Conservation (phyloP, 306 rosid genomes). For the Sindora glabra region DNA sequence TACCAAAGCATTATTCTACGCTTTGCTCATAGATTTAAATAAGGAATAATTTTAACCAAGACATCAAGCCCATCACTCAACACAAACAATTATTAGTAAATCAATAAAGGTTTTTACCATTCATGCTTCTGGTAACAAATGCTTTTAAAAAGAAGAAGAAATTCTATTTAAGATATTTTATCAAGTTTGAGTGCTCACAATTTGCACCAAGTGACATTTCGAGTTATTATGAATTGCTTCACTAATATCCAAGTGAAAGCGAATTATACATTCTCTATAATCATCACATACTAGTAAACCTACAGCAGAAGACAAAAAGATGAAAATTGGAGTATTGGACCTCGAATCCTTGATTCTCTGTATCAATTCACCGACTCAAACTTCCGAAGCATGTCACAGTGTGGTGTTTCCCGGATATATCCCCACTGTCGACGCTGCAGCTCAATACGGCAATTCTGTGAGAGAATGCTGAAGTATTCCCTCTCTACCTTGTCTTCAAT, state of each 20-base stretch:
- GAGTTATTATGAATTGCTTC: constrained; percentile 29
- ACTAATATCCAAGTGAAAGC: constrained; percentile 19
- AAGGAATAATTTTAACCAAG: too few relatives aligned
- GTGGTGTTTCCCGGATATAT: constrained; percentile 76
- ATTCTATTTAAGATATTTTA: not conserved
- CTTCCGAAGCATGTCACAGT: constrained; percentile 70
- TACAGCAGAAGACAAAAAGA: constrained; percentile 23
- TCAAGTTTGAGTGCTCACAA: constrained; percentile 7
- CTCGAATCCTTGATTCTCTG: constrained; percentile 29
- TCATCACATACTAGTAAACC: not conserved
- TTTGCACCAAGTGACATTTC: constrained; percentile 11
- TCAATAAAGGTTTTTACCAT: too few relatives aligned
- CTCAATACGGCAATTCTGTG: constrained; percentile 76
- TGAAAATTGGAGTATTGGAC: constrained; percentile 24
- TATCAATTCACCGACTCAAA: constrained; percentile 37
- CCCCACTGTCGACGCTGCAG: constrained; percentile 92
- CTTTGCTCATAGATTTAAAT: too few relatives aligned
- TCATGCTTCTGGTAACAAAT: constrained; percentile 1
- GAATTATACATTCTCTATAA: constrained; percentile 29
- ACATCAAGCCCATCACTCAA: too few relatives aligned
- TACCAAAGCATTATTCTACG: too few relatives aligned
- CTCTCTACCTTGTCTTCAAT: constrained; percentile 64
- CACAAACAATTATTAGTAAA: too few relatives aligned
- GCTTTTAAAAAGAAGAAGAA: not conserved
- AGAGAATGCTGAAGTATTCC: constrained; percentile 62